Evolutionary conservation across 805 yeast species (phyloP).

Genomic region (Ogataea ganodermae): DNA sequence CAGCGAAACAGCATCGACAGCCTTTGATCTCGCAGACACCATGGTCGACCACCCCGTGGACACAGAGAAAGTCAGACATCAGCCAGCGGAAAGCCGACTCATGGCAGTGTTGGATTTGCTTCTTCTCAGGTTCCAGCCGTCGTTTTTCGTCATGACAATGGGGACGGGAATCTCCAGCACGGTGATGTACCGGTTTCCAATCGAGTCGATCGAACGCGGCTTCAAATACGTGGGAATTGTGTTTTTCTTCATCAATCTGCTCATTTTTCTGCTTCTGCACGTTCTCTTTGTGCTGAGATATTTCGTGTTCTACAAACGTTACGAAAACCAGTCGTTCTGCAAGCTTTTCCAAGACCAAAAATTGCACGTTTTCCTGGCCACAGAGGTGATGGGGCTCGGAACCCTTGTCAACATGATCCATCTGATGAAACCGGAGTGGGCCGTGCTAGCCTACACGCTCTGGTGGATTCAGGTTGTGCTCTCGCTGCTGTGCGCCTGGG

Average conservation of each 20-base stretch:
- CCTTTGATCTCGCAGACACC: neutral
- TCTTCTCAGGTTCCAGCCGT: slow-evolving; percentile 45
- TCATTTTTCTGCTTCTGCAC: slow-evolving; percentile 47
- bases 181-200: slow-evolving; percentile 67
- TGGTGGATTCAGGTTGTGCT: slow-evolving; percentile 72
- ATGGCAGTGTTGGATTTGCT: slow-evolving; percentile 14
- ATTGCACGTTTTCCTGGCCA: slow-evolving; percentile 69
- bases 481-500: slow-evolving; percentile 62
- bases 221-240: slow-evolving; percentile 50
- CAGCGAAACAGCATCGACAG: neutral
- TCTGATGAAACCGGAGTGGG: slow-evolving; percentile 42
- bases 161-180: slow-evolving; percentile 76
- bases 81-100: neutral
- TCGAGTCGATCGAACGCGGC: slow-evolving; percentile 41
- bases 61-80: too few relatives aligned
- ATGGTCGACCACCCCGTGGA: neutral
- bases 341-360: slow-evolving; percentile 42
- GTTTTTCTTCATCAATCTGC: slow-evolving; percentile 60
- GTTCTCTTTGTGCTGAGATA: slow-evolving; percentile 43
- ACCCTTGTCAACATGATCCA: slow-evolving; percentile 63
- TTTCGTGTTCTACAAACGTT: slow-evolving; percentile 36
- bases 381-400: slow-evolving; percentile 76
- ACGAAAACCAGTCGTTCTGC: slow-evolving; percentile 23
- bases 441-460: slow-evolving; percentile 54
- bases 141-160: slow-evolving; percentile 77